Evolutionary conservation across 108 stramenopile genomes (phyloP), one percentile per base, ranked within the genome.

Genomic region (Schizochytrium sp.): DNA sequence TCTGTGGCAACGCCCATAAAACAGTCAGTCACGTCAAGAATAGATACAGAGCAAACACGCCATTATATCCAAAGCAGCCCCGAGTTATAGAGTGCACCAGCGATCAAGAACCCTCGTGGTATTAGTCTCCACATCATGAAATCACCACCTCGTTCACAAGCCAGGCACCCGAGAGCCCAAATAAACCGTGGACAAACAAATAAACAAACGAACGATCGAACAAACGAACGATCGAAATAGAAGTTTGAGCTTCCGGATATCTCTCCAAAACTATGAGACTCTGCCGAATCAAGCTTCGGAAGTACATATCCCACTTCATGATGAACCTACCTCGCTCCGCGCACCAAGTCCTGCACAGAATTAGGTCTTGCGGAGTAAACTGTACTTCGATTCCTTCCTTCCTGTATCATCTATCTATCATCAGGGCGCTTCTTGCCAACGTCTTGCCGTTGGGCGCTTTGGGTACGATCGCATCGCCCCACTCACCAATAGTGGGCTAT

Each of bases 181-280:
- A 60, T 60, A 17, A 60, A 60, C 19, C 59, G 17, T n/a, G 17
- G 59, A 60, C 28, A 2, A 60, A 60, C 59, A n/a, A 60, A 60
- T n/a, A n/a, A 60, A 1, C 59, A n/a, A 60, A 60, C 59, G 59
- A 60, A 60, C 59, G 59, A 60, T 19, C 59, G 59, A 60, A 60
- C 1, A n/a, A 60, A 60, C 28, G 19, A 60, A n/a, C 59, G 17
- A 17, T n/a, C 19, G 1, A 2, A 60, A n/a, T n/a, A 60, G 1
- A n/a, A 28, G 28, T 28, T n/a, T n/a, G 59, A 17, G 19, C 0
- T 60, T n/a, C 19, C 59, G 59, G 28, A 60, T n/a, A n/a, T 60
- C 28, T 17, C 28, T 60, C 19, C 59, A n/a, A 17, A 1, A n/a
- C 59, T 60, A 17, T 1, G 17, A 17, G 0, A 17, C 59, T n/a